Percentiles rank a stretch among this genome's conserved stretches.
Evolutionary conservation across 441 rosid species (phyloP).

Genomic region (Pelargonium australe): DNA sequence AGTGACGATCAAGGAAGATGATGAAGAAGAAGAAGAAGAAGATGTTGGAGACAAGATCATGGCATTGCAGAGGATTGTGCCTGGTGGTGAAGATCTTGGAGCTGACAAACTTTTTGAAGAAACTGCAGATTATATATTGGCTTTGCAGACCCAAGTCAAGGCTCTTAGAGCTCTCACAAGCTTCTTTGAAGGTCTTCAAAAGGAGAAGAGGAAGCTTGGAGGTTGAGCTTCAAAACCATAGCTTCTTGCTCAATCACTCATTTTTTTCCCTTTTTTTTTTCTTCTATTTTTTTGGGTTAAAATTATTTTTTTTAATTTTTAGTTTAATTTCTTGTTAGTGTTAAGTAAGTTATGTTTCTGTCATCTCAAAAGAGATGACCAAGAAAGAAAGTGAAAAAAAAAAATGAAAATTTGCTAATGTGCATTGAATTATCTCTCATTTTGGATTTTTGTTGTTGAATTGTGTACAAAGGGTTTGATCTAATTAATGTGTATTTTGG

Average conservation of each 20-base stretch:
- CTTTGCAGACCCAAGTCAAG: constrained; percentile 50
- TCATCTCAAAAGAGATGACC: not conserved
- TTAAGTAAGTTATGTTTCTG: not conserved
- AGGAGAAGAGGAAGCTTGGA: constrained; percentile 46
- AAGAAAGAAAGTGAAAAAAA: too few relatives aligned
- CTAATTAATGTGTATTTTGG: too few relatives aligned
- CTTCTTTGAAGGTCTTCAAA: constrained; percentile 42
- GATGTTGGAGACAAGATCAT: constrained; percentile 48
- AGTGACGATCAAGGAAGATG: constrained; percentile 13
- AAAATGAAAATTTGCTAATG: too few relatives aligned
- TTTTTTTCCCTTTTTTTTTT: not conserved
- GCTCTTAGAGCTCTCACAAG: constrained; percentile 44
- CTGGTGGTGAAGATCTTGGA: constrained; percentile 49
- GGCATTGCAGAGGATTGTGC: constrained; percentile 63
- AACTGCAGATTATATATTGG: constrained; percentile 57
- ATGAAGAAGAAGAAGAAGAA: constrained; percentile 27
- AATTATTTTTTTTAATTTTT: not conserved
- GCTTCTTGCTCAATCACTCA: not conserved
- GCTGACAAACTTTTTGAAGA: constrained; percentile 54
- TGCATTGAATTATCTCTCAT: too few relatives aligned
- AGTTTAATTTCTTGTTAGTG: not conserved
- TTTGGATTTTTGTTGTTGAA: too few relatives aligned
- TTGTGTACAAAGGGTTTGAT: too few relatives aligned
- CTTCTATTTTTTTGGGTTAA: not conserved
- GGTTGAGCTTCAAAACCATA: constrained; percentile 25